Evolutionary conservation across 345 rosid genomes (phyloP).

Genomic region (Euphorbia pulcherrima): DNA sequence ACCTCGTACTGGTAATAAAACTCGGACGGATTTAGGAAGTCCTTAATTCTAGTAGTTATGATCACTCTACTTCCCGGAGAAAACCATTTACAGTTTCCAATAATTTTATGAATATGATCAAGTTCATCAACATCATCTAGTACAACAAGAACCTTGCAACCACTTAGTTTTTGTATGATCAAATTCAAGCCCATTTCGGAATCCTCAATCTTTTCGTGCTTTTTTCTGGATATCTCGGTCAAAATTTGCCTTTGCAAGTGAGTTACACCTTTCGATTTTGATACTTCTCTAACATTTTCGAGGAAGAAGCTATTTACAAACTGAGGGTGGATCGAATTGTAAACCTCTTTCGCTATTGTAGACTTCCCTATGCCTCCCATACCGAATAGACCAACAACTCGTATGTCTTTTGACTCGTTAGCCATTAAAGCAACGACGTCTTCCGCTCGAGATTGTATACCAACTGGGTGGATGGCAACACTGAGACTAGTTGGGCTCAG

Average conservation of each 20-base stretch:
- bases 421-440: conserved; percentile 1
- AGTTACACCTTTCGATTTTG: conserved; percentile 1
- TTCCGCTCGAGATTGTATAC: background rate
- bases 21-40: conserved; percentile 5
- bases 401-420: background rate
- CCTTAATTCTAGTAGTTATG: conserved; percentile 19
- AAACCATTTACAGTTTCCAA: conserved; percentile 13
- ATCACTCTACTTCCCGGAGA: conserved; percentile 21
- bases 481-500: background rate
- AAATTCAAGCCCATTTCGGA: background rate
- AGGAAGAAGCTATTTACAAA: conserved; percentile 27
- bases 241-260: conserved; percentile 22
- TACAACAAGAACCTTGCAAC: conserved; percentile 3
- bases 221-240: background rate
- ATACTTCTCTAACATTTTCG: conserved; percentile 11
- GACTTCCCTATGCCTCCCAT: conserved; percentile 25
- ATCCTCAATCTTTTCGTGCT: conserved; percentile 11
- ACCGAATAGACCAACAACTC: conserved; percentile 25
- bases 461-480: conserved; percentile 11
- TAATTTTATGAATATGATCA: background rate
- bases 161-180: background rate
- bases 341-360: conserved; percentile 18
- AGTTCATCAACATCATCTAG: conserved; percentile 17
- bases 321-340: background rate
- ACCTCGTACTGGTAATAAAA: conserved; percentile 7